Evolutionary conservation across 768 basidiomycete genomes (phyloP), one percentile per base, ranked within the genome.

Genomic region (Agaricus sinodeliciosus): DNA sequence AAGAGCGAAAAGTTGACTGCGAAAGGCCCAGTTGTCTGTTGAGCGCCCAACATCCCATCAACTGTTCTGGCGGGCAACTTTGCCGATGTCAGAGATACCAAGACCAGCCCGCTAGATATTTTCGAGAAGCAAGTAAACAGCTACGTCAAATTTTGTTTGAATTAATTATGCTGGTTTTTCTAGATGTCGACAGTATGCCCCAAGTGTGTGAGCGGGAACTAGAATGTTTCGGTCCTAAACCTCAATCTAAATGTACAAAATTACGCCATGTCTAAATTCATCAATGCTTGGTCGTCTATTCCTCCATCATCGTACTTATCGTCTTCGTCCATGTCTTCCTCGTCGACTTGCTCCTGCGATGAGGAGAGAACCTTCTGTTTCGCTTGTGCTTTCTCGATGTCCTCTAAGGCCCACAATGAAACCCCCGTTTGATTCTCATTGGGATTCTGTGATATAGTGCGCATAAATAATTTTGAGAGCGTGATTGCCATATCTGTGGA

Each of bases 401-500:
- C 90, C 61, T 93, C 90, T 35, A 98, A 69, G 16, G 92, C 91
- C 96, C 96, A 99, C 35, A 98, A 73, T 15, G 91, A 94, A 27
- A 97, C 74, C 0, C 94, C 94, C 1, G 94, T 97, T 67, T 90
- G 88, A 62, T 94, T 92, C 69, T 97, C 94, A 58, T 94, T 94
- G 43, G 90, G 90, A 62, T 94, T 95, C 70, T 99, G 96, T 11
- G 95, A 97, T 63, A 99, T 99, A n/a, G 88, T 87, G 7, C 96
- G 84, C 82, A 99, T 94, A 72, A 99, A 99, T 27, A 92, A 73
- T 69, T 98, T 96, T 51, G 94, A 92, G 49, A 96, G 72, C 3
- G 91, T 92, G 56, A 97, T 69, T 3, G 94, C 94, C 91, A 96
- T 96, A 67, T 99, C 96, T 8, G 94, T 98, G 11, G 96, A 98